Conservation (phyloP, 805 yeast species). For the Lipomyces mesembrius region DNA sequence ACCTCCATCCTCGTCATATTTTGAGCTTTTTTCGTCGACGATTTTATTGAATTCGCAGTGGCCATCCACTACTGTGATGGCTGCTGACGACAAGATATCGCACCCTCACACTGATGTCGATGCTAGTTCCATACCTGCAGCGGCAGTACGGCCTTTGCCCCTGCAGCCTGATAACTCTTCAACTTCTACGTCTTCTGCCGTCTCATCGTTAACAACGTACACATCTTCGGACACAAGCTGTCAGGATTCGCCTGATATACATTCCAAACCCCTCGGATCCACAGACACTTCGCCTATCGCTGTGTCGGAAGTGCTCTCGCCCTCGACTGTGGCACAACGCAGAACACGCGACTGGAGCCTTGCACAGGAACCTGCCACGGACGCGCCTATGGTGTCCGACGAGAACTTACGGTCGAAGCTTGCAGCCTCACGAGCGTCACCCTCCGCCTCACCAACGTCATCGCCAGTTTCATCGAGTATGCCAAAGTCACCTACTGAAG, state of each 20-base stretch:
- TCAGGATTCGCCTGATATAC: not conserved
- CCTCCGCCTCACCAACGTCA: not conserved
- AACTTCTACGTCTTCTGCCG: conserved; percentile 1
- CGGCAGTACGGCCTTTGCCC: not conserved
- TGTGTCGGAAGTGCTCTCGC: not conserved
- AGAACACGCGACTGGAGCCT: not conserved
- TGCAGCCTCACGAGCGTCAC: not conserved
- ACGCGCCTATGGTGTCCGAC: not conserved
- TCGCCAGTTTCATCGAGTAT: conserved; percentile 8
- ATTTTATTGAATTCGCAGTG: not conserved
- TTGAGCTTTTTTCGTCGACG: not conserved
- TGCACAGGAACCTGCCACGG: not conserved
- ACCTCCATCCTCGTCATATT: not conserved
- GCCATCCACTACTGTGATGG: not conserved
- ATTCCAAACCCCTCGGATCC: not conserved
- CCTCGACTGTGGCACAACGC: not conserved
- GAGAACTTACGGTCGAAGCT: not conserved
- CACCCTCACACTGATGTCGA: not conserved
- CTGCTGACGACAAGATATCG: not conserved
- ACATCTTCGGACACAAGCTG: not conserved
- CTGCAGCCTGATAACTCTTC: conserved; percentile 2
- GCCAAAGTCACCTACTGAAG: not conserved
- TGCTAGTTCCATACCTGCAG: not conserved
- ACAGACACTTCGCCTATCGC: not conserved
- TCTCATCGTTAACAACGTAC: not conserved